Evolutionary conservation across 2,329 filamentous ascomycete species (phyloP), one percentile per base, ranked within the genome.

Genomic region (Monosporascus cannonballus): DNA sequence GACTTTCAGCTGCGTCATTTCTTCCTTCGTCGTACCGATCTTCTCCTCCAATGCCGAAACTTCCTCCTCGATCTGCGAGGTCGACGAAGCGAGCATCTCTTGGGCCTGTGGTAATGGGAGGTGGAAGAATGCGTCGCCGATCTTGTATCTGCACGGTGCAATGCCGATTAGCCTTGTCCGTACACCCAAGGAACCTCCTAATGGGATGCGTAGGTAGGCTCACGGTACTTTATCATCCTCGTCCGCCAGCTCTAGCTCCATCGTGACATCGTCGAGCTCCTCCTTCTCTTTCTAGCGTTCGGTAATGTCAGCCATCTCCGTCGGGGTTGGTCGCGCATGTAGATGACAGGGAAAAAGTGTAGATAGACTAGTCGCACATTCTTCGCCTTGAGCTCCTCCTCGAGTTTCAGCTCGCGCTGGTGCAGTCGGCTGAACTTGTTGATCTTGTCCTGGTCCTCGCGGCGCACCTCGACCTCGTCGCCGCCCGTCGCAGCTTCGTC

Each of bases 401-500:
- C 86, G 3, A 97, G 70, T 3, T 78, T 72, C 36, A 87, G 79
- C 69, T 96, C 89, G 49, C 89, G 87, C 69, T 95, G 90, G 70
- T 99, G 94, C 57, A 99, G 78, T 45, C 91, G 86, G 71, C 92
- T 96, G 78, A 99, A 99, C 59, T 85, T 87, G 75, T 99, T 99
- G 83, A 99, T 99, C 75, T 94, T 96, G 75, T 97, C 92, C 72
- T 99, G 94, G 69, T 99, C 94, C 70, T 97, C 92, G 66, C 92
- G 88, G 55, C 94, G 89, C 54, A 99, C 94, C 72, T 96, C 89
- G 63, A 91, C 87, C 68, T 99, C 94, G 60, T 94, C 88, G 56
- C 83, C 81, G 50, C 79, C 79, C 20, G 42, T 46, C 42, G 20
- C 22, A 18, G 85, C 86, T 73, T 99, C 94, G 64, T 97, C 93